Base-by-base conservation (phyloP, 2,329 filamentous ascomycete genomes). In the Fusarium penzigii region DNA sequence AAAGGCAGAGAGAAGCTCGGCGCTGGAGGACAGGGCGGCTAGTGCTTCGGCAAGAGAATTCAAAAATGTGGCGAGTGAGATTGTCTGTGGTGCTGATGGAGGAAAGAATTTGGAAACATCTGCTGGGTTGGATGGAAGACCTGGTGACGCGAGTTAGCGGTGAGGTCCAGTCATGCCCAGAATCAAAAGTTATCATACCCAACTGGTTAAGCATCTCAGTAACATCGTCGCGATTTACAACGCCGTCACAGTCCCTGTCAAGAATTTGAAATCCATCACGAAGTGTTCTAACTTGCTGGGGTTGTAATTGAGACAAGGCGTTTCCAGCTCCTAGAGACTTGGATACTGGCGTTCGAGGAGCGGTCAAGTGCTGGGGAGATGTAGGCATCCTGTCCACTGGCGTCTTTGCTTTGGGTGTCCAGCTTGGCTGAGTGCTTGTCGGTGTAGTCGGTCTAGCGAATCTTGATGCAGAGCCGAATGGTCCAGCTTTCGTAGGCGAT, bases 251-350 rank as follows among this genome's bases (percentile, higher is more conserved):
- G 71, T 94, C 88, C 54, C 90, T 83, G 71, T 97, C 94, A 43
- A 99, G 80, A 53, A 97, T 92, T 71, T 95, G 90, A 71, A 97
- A 99, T 0, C 89, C 91, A 68, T 97, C 93, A 55, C 94, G 85
- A 72, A 99, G 83, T 63, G 90, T 90, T 65, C 92, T 85, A 36
- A 97, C 85, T 63, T 97, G 90, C 3, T 89, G 80, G 3, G 90
- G 86, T 38, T 93, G 89, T 40, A 97, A 74, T 65, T 89, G 87
- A 3, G 87, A 86, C 42, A 92, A 76, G 13, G 85, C 78, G 62
- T 80, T 84, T 34, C 78, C 76, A 48, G 75, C 71, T 5, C 70
- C 70, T 39, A 76, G 65, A 6, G 73, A 65, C 39, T 72, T 71
- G 25, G 72, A 56, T 17, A 68, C 62, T 10, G 68, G 56, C 13